Percentiles rank a stretch among this genome's conserved stretches.
phyloP scores from a whole-genome alignment of 2,329 filamentous ascomycete species.

The Raffaelea deltoideospora region DNA sequence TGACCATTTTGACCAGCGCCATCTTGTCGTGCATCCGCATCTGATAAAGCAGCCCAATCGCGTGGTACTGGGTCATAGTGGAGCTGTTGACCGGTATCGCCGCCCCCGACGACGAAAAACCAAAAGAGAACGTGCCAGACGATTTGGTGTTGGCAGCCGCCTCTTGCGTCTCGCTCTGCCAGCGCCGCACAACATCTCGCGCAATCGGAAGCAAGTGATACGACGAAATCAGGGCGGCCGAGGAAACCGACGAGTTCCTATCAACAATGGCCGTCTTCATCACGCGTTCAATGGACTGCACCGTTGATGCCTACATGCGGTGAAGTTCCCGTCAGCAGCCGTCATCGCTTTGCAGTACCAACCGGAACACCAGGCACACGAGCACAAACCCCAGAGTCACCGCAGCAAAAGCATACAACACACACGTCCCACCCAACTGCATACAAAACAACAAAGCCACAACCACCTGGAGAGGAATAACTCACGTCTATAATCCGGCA shows the following conservation, averaged over 20 bases:
- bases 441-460: not conserved
- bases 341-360: not conserved
- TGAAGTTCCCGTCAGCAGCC: not conserved
- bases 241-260: conserved; percentile 94
- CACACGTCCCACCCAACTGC: too few relatives aligned
- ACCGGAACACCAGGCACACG: not conserved
- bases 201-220: conserved; percentile 96
- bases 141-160: conserved; percentile 84
- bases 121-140: conserved; percentile 75
- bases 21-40: conserved; percentile 97
- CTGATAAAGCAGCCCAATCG: conserved; percentile 91
- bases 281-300: conserved; percentile 92
- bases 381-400: not conserved
- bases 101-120: conserved; percentile 63
- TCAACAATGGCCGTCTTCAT: conserved; percentile 99
- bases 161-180: conserved; percentile 98
- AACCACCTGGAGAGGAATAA: conserved; percentile 10
- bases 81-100: conserved; percentile 69
- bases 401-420: too few relatives aligned
- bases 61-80: conserved; percentile 97
- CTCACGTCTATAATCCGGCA: conserved; percentile 93
- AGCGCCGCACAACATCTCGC: conserved; percentile 85
- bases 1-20: conserved; percentile 99
- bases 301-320: conserved; percentile 61
- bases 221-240: conserved; percentile 86